Base-by-base conservation (phyloP, 345 rosid genomes). In the Gossypium australe region DNA sequence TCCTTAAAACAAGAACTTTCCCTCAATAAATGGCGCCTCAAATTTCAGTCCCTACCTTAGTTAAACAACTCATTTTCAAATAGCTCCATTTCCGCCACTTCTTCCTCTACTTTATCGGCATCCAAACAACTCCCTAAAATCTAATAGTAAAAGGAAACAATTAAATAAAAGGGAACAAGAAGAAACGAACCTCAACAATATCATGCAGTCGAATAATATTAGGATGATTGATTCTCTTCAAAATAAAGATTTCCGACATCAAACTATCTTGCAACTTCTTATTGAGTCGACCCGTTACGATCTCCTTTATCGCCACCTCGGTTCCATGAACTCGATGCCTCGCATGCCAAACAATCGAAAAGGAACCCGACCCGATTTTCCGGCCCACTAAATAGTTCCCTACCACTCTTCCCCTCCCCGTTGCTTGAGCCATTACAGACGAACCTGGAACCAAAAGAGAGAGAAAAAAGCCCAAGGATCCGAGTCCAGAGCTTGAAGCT, bases 281-380 rank as follows among this genome's bases (percentile, higher is more conserved):
- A 65, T 85, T 87, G 67, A 95, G 92, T 22, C 92, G 79, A 2
- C 80, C 71, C 75, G 78, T 86, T 16, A 75, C 88, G 79, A 95
- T 95, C 92, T 95, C 97, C 83, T 95, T 95, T 58, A 95, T 95
- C 70, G 98, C 99, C 53, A 95, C 99, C 71, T 87, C 91, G 57
- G 93, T 91, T 62, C 97, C 98, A 61, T 93, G 93, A 72, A 87
- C 87, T 27, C 91, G 86, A 84, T 95, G 99, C 80, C 90, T 84
- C 34, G 93, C 99, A 34, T 89, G 94, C 90, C 94, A 95, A 9
- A 95, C 98, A n/a, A 85, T 89, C 2, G 99, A 95, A 88, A 93
- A 95, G 27, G 99, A 95, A 80, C 99, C 97, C 67, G 94, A 95
- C 73, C 99, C 99, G 82, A 95, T 91, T 85, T 90, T 88, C 41